Evolutionary conservation across 2,329 filamentous ascomycete species (phyloP).

Genomic region (Arthrocladium fulminans): DNA sequence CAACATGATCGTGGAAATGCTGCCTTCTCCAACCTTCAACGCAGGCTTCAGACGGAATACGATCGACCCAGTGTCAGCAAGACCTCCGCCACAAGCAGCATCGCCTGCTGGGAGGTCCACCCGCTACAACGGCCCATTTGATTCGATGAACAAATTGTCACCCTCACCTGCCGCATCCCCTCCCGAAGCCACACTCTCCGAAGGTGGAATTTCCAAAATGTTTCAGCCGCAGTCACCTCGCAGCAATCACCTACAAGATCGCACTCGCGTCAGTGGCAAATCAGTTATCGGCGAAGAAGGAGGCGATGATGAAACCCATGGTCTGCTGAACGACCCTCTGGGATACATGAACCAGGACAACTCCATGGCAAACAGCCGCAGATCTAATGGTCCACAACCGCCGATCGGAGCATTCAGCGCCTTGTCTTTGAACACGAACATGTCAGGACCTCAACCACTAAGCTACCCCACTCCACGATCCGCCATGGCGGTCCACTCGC

Average conservation of each 20-base stretch:
- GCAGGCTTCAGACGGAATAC: conserved; percentile 39
- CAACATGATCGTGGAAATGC: conserved; percentile 47
- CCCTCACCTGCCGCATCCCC: conserved; percentile 36
- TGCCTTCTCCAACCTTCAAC: conserved; percentile 34
- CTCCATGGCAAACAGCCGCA: conserved; percentile 41
- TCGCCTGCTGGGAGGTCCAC: conserved; percentile 43
- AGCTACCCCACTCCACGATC: conserved; percentile 46
- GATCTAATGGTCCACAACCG: conserved; percentile 63
- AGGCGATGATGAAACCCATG: conserved; percentile 52
- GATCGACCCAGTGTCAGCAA: conserved; percentile 42
- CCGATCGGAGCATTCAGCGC: conserved; percentile 59
- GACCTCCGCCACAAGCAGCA: conserved; percentile 24
- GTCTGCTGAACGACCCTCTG: conserved; percentile 54
- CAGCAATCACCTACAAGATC: conserved; percentile 41
- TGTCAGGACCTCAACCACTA: conserved; percentile 24
- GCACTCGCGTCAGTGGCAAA: conserved; percentile 48
- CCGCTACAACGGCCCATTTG: conserved; percentile 54
- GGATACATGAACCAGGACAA: conserved; percentile 63
- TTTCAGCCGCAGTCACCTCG: conserved; percentile 56
- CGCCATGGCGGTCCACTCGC: conserved; percentile 42
- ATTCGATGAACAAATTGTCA: conserved; percentile 49
- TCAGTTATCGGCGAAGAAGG: conserved; percentile 56
- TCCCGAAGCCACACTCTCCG: conserved; percentile 44
- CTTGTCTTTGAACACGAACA: conserved; percentile 63
- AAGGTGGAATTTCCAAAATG: conserved; percentile 45